These are phyloP conservation scores for Fraxinus velutina DNA, from an alignment of 305 asterid species.

Conservation along the genomic window DNA sequence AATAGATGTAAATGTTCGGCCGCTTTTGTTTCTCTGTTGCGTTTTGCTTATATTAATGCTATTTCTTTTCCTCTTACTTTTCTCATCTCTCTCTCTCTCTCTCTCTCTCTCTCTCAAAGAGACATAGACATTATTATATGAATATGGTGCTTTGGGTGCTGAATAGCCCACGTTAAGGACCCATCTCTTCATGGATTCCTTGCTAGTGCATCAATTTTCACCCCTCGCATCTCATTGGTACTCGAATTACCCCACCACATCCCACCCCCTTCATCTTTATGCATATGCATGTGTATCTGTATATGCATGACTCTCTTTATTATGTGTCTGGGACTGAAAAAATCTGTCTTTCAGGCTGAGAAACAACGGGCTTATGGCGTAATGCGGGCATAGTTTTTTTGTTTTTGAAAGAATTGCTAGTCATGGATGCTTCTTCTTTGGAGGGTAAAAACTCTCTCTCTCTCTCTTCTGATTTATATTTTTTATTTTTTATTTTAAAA, in stretches of 20 bases:
- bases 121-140: not conserved
- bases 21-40: constrained; percentile 25
- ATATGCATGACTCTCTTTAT: constrained; percentile 17
- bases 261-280: not conserved
- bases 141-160: constrained; percentile 25
- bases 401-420: constrained; percentile 17
- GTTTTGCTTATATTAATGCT: not conserved
- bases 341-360: constrained; percentile 15
- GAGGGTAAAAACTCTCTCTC: constrained; percentile 43
- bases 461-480: not conserved
- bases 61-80: constrained; percentile 19
- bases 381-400: constrained; percentile 38
- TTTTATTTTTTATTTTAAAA: not conserved
- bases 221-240: constrained; percentile 30
- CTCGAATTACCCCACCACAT: constrained; percentile 10
- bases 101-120: constrained; percentile 9
- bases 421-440: constrained; percentile 42
- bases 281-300: not conserved
- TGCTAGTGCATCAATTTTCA: constrained; percentile 1
- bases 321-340: constrained; percentile 23
- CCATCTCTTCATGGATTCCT: constrained; percentile 44
- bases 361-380: constrained; percentile 21
- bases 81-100: constrained; percentile 19
- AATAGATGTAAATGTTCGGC: constrained; percentile 32
- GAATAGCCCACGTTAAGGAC: constrained; percentile 38